Evolutionary conservation across 805 yeast species (phyloP).

Genomic region (Spathaspora boniae): DNA sequence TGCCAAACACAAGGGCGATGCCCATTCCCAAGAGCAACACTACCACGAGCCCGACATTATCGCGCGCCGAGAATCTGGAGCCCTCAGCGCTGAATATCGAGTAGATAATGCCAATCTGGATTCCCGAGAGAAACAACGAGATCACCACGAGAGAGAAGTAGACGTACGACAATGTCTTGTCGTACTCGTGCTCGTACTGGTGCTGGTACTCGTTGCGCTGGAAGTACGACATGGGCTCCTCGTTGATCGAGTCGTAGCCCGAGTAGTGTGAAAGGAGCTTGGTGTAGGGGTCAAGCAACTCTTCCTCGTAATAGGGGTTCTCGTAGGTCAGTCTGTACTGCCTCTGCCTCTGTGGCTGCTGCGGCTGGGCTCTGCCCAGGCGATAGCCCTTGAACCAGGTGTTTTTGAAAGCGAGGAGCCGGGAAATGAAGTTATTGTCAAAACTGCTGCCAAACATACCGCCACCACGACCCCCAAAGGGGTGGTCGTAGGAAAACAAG

Average conservation of each 20-base stretch:
- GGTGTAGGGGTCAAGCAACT: constrained; percentile 7
- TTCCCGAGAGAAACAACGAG: constrained; percentile 36
- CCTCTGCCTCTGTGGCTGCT: constrained; percentile 9
- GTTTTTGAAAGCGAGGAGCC: constrained; percentile 20
- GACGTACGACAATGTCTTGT: constrained; percentile 31
- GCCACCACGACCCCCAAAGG: too few species aligned
- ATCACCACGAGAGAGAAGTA: constrained; percentile 33
- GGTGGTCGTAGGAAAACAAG: constrained; percentile 5
- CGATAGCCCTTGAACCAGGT: constrained; percentile 9
- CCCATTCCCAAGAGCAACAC: constrained; percentile 29
- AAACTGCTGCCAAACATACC: too few species aligned
- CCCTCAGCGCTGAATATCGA: constrained; percentile 22
- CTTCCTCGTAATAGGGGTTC: constrained; percentile 7
- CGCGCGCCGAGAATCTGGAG: constrained; percentile 21
- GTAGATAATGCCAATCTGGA: constrained; percentile 38
- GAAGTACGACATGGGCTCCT: constrained; percentile 23
- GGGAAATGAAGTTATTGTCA: constrained; percentile 17
- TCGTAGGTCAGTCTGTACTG: too few species aligned
- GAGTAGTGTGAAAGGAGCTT: constrained; percentile 8
- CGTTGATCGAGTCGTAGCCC: constrained; percentile 33
- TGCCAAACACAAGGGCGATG: constrained; percentile 29
- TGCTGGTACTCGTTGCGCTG: constrained; percentile 19
- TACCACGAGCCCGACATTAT: constrained; percentile 32
- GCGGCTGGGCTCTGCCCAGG: background rate
- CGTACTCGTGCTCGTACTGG: constrained; percentile 32